phyloP scores from a whole-genome alignment of 2,329 filamentous ascomycete species.

The Endoconidiophora laricicola region DNA sequence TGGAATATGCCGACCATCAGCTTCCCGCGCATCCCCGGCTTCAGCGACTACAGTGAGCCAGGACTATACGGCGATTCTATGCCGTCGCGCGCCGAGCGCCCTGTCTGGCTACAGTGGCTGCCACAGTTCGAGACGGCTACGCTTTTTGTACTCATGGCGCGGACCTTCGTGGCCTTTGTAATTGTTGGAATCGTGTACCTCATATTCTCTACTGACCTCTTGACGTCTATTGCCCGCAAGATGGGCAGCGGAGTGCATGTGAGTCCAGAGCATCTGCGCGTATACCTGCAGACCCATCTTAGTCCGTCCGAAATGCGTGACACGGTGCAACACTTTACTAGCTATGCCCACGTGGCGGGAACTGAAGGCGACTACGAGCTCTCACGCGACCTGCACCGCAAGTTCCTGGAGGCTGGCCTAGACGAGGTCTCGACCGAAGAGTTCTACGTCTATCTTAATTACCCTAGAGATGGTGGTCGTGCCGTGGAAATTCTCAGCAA shows the following conservation, averaged over 20 bases:
- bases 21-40: slow-evolving; percentile 24
- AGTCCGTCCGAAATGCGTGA: slow-evolving; percentile 54
- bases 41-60: neutral
- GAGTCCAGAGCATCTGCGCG: slow-evolving; percentile 65
- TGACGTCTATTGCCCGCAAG: slow-evolving; percentile 46
- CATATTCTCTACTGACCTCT: slow-evolving; percentile 71
- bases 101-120: slow-evolving; percentile 10
- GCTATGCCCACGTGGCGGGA: slow-evolving; percentile 82
- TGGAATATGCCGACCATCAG: slow-evolving; percentile 31
- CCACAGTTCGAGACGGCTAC: slow-evolving; percentile 20
- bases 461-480: slow-evolving; percentile 60
- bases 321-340: slow-evolving; percentile 60
- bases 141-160: slow-evolving; percentile 48
- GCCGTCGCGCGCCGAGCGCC: slow-evolving; percentile 9
- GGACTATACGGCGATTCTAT: slow-evolving; percentile 8
- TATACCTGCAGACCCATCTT: slow-evolving; percentile 56
- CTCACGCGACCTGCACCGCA: slow-evolving; percentile 66
- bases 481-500: slow-evolving; percentile 64
- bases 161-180: slow-evolving; percentile 57
- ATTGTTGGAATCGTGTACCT: slow-evolving; percentile 67
- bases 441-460: slow-evolving; percentile 85
- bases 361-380: slow-evolving; percentile 81
- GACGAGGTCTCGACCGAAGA: slow-evolving; percentile 63
- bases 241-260: slow-evolving; percentile 53
- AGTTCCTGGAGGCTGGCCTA: slow-evolving; percentile 55